phyloP scores from a whole-genome alignment of 139 green algal genomes.

The Coelastrella sp. region DNA sequence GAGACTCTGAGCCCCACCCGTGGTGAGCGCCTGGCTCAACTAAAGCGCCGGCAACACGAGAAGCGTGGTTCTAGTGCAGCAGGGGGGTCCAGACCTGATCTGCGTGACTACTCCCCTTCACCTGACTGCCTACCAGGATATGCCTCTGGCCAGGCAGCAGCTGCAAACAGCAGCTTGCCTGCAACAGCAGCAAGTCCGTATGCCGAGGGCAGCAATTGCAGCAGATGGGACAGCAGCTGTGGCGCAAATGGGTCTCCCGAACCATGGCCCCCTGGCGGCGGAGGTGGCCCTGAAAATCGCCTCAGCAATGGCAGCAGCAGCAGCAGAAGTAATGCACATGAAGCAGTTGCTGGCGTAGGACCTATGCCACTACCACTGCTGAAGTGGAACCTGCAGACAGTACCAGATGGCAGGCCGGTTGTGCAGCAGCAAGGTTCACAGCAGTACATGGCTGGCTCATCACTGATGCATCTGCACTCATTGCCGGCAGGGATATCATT shows the following conservation, averaged over 20 bases:
- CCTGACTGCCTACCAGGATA: neutral
- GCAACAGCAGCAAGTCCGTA: neutral
- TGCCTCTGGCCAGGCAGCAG: neutral
- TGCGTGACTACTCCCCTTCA: neutral
- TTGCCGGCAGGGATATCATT: neutral
- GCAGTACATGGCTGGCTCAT: neutral
- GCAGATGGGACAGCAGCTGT: neutral
- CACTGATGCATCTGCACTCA: neutral
- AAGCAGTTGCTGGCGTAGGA: neutral
- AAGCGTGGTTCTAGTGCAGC: constrained; percentile 58
- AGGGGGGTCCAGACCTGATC: constrained; percentile 1
- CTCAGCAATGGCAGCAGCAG: neutral
- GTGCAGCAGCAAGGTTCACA: constrained; percentile 13
- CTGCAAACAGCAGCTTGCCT: neutral
- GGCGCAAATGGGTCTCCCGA: too few relatives aligned
- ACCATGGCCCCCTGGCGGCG: too few relatives aligned
- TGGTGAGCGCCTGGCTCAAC: constrained; percentile 55
- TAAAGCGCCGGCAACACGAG: constrained; percentile 66
- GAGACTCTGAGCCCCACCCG: constrained; percentile 62
- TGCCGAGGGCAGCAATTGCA: neutral
- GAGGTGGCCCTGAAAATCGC: neutral
- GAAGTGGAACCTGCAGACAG: constrained; percentile 21
- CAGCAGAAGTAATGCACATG: neutral
- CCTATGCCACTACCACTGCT: neutral
- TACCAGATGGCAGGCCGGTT: neutral